A percentile compares a stretch with the other conserved stretches of the same genome.
phyloP scores from a whole-genome alignment of 176 grass and related monocot genomes.

The Oryza rufipogon region DNA sequence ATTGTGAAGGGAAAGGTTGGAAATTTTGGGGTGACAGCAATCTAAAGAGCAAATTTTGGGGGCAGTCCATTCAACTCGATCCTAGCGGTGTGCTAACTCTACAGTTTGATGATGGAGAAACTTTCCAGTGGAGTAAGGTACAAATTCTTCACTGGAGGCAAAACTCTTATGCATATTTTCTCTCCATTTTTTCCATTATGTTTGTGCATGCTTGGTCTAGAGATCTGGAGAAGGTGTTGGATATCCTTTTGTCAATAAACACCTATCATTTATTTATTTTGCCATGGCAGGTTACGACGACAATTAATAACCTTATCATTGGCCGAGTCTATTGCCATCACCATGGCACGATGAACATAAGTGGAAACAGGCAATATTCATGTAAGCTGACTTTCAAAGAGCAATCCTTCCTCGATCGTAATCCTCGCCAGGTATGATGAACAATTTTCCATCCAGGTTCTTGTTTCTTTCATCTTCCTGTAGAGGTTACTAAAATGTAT shows the following conservation, averaged over 20 bases:
- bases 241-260: conserved; percentile 13
- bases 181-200: background rate
- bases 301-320: conserved; percentile 91
- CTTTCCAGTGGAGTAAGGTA: conserved; percentile 95
- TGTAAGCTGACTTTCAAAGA: conserved; percentile 90
- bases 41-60: conserved; percentile 89
- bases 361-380: conserved; percentile 66
- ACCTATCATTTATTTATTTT: conserved; percentile 27
- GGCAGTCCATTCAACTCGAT: conserved; percentile 83
- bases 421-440: conserved; percentile 73
- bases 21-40: conserved; percentile 94
- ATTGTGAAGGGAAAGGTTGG: conserved; percentile 93
- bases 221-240: conserved; percentile 16
- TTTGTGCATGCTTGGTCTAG: background rate
- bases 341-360: conserved; percentile 85
- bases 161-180: background rate
- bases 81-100: conserved; percentile 76
- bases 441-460: background rate
- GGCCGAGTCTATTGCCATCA: conserved; percentile 87
- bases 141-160: conserved; percentile 10
- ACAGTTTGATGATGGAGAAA: conserved; percentile 96
- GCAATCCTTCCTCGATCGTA: conserved; percentile 79
- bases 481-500: conserved; percentile 54
- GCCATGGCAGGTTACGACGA: conserved; percentile 70
- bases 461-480: background rate